Evolutionary conservation across 192 early-diverging fungal genomes (phyloP).

Genomic region (Thamnidium elegans): DNA sequence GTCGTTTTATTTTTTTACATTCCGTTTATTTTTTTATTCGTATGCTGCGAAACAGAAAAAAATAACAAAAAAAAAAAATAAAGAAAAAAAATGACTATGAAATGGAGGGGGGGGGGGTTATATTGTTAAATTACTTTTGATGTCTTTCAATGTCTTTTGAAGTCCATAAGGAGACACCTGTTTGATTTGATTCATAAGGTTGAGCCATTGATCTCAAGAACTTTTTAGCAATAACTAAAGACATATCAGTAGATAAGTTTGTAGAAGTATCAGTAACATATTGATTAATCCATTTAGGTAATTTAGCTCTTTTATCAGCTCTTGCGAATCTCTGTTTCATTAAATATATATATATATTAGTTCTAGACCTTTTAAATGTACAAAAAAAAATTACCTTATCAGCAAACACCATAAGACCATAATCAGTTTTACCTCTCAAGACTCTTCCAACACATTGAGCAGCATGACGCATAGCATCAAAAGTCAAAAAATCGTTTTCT

Average conservation of each 20-base stretch:
- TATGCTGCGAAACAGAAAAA: no score
- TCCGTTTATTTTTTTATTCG: no score
- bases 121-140: slow-evolving; percentile 13
- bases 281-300: slow-evolving; percentile 95
- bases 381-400: slow-evolving; percentile 68
- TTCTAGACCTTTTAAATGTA: background rate
- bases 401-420: slow-evolving; percentile 98
- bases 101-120: no score
- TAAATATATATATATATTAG: background rate
- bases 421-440: slow-evolving; percentile 95
- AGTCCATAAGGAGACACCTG: slow-evolving; percentile 87
- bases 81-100: no score
- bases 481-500: slow-evolving; percentile 99
- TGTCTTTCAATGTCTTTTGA: slow-evolving; percentile 63
- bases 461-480: slow-evolving; percentile 98
- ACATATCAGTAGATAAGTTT: slow-evolving; percentile 98
- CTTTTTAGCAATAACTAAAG: slow-evolving; percentile 83
- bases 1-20: no score
- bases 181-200: slow-evolving; percentile 81
- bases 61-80: no score
- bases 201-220: slow-evolving; percentile 96
- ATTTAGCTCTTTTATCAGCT: slow-evolving; percentile 90
- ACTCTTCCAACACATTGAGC: slow-evolving; percentile 99
- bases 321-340: slow-evolving; percentile 76
- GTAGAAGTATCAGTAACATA: slow-evolving; percentile 84